Conservation (phyloP, 139 green algal species). For the Closterium sp. region DNA sequence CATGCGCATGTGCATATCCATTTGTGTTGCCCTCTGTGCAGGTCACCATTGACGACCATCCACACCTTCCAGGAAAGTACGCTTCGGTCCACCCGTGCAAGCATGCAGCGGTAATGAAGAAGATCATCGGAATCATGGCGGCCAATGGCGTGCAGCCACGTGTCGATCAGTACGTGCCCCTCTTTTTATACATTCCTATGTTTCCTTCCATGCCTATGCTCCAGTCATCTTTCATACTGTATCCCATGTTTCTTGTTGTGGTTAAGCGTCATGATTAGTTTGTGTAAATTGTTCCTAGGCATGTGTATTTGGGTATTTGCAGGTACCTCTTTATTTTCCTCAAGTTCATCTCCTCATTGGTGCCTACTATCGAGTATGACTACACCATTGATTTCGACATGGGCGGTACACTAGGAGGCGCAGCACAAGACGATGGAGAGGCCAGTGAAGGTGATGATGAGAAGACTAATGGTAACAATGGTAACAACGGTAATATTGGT, state of each 20-base stretch:
- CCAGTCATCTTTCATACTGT: no score
- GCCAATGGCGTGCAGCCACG: conserved; percentile 37
- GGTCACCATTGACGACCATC: conserved; percentile 61
- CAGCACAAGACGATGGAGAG: not conserved
- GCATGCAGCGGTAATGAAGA: conserved; percentile 60
- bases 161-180: conserved; percentile 51
- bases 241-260: no score
- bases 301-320: not conserved
- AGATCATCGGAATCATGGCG: conserved; percentile 52
- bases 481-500: not conserved
- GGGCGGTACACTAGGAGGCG: not conserved
- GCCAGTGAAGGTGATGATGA: not conserved
- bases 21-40: conserved; percentile 10
- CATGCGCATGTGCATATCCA: no score
- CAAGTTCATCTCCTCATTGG: conserved; percentile 61
- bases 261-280: no score
- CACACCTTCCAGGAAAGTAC: conserved; percentile 48
- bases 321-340: conserved; percentile 64
- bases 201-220: no score
- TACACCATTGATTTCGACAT: conserved; percentile 59
- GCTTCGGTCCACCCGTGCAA: conserved; percentile 65
- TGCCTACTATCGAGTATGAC: conserved; percentile 67
- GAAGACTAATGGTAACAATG: not conserved
- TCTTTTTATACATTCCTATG: not conserved
- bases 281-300: no score